Evolutionary conservation across 495 filamentous ascomycete species (phyloP).

Genomic region (Trichocladium uniseriatum): DNA sequence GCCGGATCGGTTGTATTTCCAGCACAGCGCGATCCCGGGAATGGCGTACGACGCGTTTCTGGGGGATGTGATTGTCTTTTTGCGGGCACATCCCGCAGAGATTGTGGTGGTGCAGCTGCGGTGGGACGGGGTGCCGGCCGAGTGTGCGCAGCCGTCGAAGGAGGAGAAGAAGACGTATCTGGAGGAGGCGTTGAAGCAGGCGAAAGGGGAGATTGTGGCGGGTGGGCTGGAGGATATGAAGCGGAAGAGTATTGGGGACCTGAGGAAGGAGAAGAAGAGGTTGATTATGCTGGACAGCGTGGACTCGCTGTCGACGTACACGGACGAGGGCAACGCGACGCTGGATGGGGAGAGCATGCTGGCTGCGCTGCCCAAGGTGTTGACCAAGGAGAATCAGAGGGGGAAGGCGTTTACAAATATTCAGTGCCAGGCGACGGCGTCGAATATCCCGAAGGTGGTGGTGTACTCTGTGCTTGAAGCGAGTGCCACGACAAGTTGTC

Average conservation of each 20-base stretch:
- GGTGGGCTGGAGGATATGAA: constrained; percentile 33
- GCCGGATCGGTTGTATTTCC: constrained; percentile 43
- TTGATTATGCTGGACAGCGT: constrained; percentile 39
- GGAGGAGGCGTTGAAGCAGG: constrained; percentile 25
- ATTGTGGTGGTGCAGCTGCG: constrained; percentile 45
- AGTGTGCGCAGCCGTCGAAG: constrained; percentile 36
- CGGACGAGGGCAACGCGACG: constrained; percentile 43
- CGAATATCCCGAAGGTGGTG: constrained; percentile 41
- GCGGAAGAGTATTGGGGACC: constrained; percentile 27
- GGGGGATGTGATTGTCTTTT: constrained; percentile 35
- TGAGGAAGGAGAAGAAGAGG: constrained; percentile 36
- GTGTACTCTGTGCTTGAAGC: constrained; percentile 37
- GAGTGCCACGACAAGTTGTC: constrained; percentile 33
- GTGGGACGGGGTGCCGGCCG: constrained; percentile 44
- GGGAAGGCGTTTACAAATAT: constrained; percentile 39
- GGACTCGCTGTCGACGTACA: constrained; percentile 42
- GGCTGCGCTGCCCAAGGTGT: constrained; percentile 28
- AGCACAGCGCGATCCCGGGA: constrained; percentile 45
- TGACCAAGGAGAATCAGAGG: constrained; percentile 29
- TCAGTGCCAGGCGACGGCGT: constrained; percentile 48
- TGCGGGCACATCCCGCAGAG: constrained; percentile 35
- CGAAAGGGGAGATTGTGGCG: constrained; percentile 22
- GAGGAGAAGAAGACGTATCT: constrained; percentile 36
- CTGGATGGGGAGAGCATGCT: constrained; percentile 40
- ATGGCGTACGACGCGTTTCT: constrained; percentile 44